Percentiles rank a stretch among this genome's conserved stretches.
Conservation (phyloP, 352 stramenopile species). For the Globisporangium heterothallicum region DNA sequence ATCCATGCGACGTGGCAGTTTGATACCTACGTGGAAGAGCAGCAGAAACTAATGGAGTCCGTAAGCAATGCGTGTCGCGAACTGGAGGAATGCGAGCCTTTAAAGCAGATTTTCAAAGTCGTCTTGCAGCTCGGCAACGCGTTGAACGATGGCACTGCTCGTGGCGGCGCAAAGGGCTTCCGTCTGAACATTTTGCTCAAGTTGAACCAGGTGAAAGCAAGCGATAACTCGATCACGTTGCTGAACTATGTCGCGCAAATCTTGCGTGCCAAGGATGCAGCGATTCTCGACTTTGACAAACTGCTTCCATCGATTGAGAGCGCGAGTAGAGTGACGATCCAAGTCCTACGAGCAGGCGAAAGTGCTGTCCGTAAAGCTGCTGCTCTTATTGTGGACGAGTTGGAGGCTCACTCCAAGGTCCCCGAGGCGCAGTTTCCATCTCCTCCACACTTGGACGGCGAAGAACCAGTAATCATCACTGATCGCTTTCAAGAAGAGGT, state of each 20-base stretch:
- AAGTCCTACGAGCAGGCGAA: constrained; percentile 76
- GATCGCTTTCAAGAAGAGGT: constrained; percentile 78
- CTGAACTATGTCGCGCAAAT: constrained; percentile 77
- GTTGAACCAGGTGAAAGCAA: constrained; percentile 82
- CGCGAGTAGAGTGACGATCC: constrained; percentile 68
- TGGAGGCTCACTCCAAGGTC: constrained; percentile 66
- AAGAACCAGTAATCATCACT: constrained; percentile 31
- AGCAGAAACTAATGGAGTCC: constrained; percentile 67
- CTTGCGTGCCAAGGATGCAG: constrained; percentile 56
- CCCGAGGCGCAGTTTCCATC: constrained; percentile 28
- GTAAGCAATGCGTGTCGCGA: constrained; percentile 88
- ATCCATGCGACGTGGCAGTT: constrained; percentile 84
- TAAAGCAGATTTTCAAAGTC: constrained; percentile 85
- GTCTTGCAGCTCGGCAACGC: constrained; percentile 87
- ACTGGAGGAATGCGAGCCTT: constrained; percentile 79
- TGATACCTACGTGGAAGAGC: constrained; percentile 75
- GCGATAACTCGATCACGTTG: constrained; percentile 78
- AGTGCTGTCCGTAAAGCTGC: constrained; percentile 68
- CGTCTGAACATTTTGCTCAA: constrained; percentile 85
- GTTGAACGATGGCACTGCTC: constrained; percentile 83
- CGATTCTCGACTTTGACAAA: constrained; percentile 72
- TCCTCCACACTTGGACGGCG: constrained; percentile 15
- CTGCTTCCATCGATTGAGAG: constrained; percentile 65
- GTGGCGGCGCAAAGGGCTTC: constrained; percentile 86
- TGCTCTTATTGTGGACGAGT: constrained; percentile 60